A percentile compares a stretch with the other conserved stretches of the same genome.
phyloP scores from a whole-genome alignment of 768 basidiomycete species.

The Lactarius vividus region DNA sequence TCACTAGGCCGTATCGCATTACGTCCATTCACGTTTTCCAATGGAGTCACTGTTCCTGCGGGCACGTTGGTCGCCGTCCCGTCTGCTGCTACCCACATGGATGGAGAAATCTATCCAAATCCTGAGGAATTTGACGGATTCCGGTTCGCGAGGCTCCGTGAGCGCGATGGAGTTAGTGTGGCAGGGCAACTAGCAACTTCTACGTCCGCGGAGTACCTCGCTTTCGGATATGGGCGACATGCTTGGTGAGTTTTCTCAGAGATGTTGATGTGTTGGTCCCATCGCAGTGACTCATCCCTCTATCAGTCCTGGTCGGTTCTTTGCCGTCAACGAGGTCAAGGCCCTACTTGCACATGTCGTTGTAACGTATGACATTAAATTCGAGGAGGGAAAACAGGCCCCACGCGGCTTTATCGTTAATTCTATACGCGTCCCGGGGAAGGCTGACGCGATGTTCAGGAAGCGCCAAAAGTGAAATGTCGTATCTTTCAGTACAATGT shows the following conservation, averaged over 20 bases:
- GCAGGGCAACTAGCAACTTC: conserved; percentile 31
- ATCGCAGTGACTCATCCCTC: neutral
- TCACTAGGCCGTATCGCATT: conserved; percentile 29
- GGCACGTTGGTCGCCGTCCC: conserved; percentile 40
- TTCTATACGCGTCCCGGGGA: conserved; percentile 9
- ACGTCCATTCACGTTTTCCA: conserved; percentile 34
- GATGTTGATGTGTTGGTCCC: neutral
- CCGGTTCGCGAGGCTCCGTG: conserved; percentile 38
- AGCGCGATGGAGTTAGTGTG: conserved; percentile 24
- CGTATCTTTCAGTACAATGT: neutral
- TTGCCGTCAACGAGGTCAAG: conserved; percentile 30
- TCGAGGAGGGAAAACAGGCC: conserved; percentile 20
- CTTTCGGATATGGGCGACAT: conserved; percentile 34
- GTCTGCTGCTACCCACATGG: conserved; percentile 37
- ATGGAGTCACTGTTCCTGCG: conserved; percentile 39
- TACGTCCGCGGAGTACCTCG: conserved; percentile 34
- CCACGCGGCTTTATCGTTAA: conserved; percentile 13
- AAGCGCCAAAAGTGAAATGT: conserved; percentile 21
- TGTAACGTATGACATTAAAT: conserved; percentile 31
- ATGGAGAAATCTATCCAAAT: conserved; percentile 43
- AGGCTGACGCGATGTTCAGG: conserved; percentile 29
- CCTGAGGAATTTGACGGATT: conserved; percentile 42
- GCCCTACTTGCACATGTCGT: conserved; percentile 30
- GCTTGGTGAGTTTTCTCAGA: conserved; percentile 30
- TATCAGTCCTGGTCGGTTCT: conserved; percentile 19